Percentiles rank a stretch among this genome's conserved stretches.
phyloP scores from a whole-genome alignment of 2,329 filamentous ascomycete genomes.

The Ceratocystis ficicola region DNA sequence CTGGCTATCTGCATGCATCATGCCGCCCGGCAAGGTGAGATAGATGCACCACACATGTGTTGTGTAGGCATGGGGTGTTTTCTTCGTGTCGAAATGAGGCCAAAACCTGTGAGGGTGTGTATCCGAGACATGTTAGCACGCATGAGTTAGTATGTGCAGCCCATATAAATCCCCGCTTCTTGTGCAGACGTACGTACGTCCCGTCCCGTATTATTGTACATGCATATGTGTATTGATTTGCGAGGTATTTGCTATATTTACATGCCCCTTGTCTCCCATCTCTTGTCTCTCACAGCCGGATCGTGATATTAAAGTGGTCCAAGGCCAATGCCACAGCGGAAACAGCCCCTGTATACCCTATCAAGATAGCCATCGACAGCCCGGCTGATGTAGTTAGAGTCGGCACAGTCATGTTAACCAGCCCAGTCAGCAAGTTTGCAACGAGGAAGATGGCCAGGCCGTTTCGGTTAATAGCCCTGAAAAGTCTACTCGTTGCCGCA shows the following conservation, averaged over 20 bases:
- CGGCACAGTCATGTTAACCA: conserved; percentile 75
- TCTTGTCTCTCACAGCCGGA: conserved; percentile 42
- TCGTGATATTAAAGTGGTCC: conserved; percentile 53
- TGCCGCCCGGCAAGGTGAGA: not conserved
- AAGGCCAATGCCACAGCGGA: conserved; percentile 55
- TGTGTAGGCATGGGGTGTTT: not conserved
- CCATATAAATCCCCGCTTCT: not conserved
- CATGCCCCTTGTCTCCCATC: conserved; percentile 28
- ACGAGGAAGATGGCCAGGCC: conserved; percentile 73
- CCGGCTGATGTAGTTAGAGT: conserved; percentile 60
- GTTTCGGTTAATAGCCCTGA: conserved; percentile 78
- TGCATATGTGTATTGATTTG: not conserved
- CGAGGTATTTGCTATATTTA: not conserved
- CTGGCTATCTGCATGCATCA: not conserved
- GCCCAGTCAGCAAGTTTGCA: conserved; percentile 78
- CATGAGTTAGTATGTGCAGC: not conserved
- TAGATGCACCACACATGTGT: no score
- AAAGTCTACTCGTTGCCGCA: conserved; percentile 64
- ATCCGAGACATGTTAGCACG: not conserved
- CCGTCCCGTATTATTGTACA: not conserved
- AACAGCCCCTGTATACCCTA: conserved; percentile 57
- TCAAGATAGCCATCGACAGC: conserved; percentile 59
- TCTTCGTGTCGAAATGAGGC: not conserved
- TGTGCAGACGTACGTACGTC: not conserved
- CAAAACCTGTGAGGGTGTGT: not conserved